Conservation (phyloP, 257 asterid species). For the Avicennia marina region DNA sequence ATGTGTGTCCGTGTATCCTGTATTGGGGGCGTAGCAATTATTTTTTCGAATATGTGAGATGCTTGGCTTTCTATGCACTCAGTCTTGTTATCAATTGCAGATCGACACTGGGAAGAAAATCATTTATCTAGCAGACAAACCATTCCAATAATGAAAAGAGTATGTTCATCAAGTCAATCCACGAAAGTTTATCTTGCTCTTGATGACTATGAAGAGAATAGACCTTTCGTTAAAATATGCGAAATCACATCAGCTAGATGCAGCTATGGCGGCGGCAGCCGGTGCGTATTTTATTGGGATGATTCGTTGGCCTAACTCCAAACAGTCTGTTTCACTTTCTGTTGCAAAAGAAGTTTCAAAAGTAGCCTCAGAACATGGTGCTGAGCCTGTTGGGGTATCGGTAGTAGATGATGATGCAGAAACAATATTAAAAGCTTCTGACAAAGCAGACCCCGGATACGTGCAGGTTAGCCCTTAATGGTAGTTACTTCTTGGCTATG, state of each 20-base stretch:
- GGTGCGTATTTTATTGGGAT: constrained; percentile 90
- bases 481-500: constrained; percentile 1
- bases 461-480: constrained; percentile 56
- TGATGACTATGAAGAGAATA: constrained; percentile 28
- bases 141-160: constrained; percentile 26
- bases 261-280: constrained; percentile 89
- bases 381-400: constrained; percentile 89
- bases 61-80: neutral
- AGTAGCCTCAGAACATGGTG: constrained; percentile 67
- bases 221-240: constrained; percentile 84
- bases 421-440: constrained; percentile 65
- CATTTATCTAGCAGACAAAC: constrained; percentile 17
- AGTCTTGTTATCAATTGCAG: constrained; percentile 26
- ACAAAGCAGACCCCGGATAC: constrained; percentile 68
- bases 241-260: constrained; percentile 88
- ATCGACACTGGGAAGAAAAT: constrained; percentile 22
- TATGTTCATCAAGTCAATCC: constrained; percentile 27
- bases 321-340: constrained; percentile 65
- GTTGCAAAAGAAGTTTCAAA: constrained; percentile 85
- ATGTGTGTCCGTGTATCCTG: too few relatives aligned
- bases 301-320: constrained; percentile 96
- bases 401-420: constrained; percentile 84
- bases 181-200: constrained; percentile 24
- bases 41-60: too few relatives aligned
- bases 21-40: too few relatives aligned